phyloP scores from a whole-genome alignment of 1,139 yeast genomes.

The Nakaseomyces nivariensis region DNA sequence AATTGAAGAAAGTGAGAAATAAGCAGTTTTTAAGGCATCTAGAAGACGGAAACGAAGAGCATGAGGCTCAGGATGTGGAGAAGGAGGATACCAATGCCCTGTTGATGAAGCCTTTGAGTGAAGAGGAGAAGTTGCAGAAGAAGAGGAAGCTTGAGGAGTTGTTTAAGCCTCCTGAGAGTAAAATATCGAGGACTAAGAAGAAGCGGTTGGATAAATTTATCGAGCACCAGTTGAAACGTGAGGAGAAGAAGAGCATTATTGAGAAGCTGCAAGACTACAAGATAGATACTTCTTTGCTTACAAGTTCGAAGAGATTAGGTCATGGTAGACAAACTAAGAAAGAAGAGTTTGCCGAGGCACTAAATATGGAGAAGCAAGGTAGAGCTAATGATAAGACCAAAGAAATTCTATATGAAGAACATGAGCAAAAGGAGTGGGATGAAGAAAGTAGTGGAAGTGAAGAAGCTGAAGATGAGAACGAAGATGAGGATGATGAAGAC shows the following conservation, averaged over 20 bases:
- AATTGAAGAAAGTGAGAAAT: slow-evolving; percentile 57
- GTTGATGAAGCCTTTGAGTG: slow-evolving; percentile 40
- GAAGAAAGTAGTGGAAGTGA: slow-evolving; percentile 22
- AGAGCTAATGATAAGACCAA: slow-evolving; percentile 57
- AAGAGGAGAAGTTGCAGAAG: slow-evolving; percentile 49
- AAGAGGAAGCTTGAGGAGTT: slow-evolving; percentile 55
- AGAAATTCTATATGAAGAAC: slow-evolving; percentile 60
- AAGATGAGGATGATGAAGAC: slow-evolving; percentile 22
- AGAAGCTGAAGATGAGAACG: slow-evolving; percentile 17
- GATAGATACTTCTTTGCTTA: slow-evolving; percentile 59
- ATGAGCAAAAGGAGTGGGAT: slow-evolving; percentile 54
- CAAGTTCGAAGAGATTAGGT: slow-evolving; percentile 70
- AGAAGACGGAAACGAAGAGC: slow-evolving; percentile 31
- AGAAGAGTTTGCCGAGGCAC: slow-evolving; percentile 66
- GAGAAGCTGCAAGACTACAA: slow-evolving; percentile 64
- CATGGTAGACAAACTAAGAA: slow-evolving; percentile 62
- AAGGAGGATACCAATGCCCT: slow-evolving; percentile 50
- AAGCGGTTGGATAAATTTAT: slow-evolving; percentile 70
- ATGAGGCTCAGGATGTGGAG: slow-evolving; percentile 17
- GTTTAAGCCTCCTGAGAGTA: slow-evolving; percentile 46
- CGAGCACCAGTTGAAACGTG: slow-evolving; percentile 82
- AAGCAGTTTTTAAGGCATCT: slow-evolving; percentile 48
- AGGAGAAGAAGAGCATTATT: slow-evolving; percentile 71
- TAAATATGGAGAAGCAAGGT: slow-evolving; percentile 65
- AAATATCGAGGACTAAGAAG: slow-evolving; percentile 61